Conservation (phyloP, 306 rosid genomes). For the Abrus pulchellus region DNA sequence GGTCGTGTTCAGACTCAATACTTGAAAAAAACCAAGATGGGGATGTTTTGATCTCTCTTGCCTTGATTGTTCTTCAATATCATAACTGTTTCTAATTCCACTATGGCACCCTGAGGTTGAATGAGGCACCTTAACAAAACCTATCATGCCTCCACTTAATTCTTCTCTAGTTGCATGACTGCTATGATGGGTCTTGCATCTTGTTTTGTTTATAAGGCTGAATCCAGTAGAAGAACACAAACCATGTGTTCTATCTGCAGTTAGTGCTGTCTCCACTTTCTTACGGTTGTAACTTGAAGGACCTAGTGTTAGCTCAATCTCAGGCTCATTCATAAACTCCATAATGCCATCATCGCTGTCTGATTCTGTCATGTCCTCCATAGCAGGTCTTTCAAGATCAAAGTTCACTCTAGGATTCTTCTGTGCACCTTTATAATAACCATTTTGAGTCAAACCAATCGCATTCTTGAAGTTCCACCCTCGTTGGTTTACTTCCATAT, state of each 20-base stretch:
- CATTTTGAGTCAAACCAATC: constrained; percentile 50
- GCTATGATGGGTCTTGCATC: constrained; percentile 47
- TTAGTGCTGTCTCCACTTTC: constrained; percentile 56
- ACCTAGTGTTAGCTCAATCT: constrained; percentile 82
- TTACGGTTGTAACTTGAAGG: constrained; percentile 68
- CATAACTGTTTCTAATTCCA: constrained; percentile 49
- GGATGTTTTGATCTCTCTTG: constrained; percentile 68
- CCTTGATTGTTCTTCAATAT: constrained; percentile 60
- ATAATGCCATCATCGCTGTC: constrained; percentile 47
- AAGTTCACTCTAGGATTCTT: constrained; percentile 47
- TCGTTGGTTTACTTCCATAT: constrained; percentile 53
- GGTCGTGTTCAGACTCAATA: constrained; percentile 69
- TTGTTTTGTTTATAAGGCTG: constrained; percentile 63
- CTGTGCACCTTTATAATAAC: constrained; percentile 39
- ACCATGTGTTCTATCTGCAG: constrained; percentile 70
- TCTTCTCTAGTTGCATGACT: constrained; percentile 44
- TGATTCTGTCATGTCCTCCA: constrained; percentile 52
- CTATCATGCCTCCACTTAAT: constrained; percentile 48
- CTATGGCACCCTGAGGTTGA: constrained; percentile 49
- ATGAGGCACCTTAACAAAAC: constrained; percentile 51
- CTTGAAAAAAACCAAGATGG: constrained; percentile 75
- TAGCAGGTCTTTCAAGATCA: constrained; percentile 66
- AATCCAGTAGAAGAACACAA: constrained; percentile 76
- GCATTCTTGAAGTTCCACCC: constrained; percentile 56
- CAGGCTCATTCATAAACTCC: constrained; percentile 69